Base-by-base conservation (phyloP, 176 grass and related monocot species). In the Areca catechu region DNA sequence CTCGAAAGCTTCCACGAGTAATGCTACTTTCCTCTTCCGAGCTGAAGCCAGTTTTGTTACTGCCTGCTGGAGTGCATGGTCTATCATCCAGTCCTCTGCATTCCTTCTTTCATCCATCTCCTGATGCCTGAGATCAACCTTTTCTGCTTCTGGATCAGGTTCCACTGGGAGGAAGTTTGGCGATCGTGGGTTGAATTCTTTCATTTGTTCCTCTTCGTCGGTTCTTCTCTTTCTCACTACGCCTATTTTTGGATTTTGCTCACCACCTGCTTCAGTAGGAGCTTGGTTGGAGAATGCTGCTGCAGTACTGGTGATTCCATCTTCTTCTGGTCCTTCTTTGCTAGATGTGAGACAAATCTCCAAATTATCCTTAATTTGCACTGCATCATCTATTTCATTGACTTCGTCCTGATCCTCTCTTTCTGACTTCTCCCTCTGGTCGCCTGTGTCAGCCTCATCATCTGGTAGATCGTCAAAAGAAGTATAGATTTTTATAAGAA, bases 1-100 rank as follows among this genome's bases (percentile, higher is more conserved):
- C 70, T 96, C 91, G 48, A 96, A 96, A 29, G 91, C 91, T 53
- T 85, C 80, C 7, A 96, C 91, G 28, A 96, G 80, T 68, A 90
- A 56, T 61, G 85, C 79, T 19, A 96, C 79, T 43, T 89, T 86
- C 61, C 79, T 75, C 71, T 75, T 88, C 66, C 89, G 77, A 22
- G 75, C 88, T 17, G 77, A 72, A 4, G 69, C 78, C 6, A 98
- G 50, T 20, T 83, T 82, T 22, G 67, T 80, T 16, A 98, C 88
- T 0, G 75, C 65, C 70, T 76, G 91, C 61, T 76, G 70, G 51
- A 98, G 83, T 12, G 83, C 87, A 24, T 89, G 92, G 49, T 98
- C 93, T 4, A 92, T 76, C 93, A 92, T 82, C 80, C 81, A 98
- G 19, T 98, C 88, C 79, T 98, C 93, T 0, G 84, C 69, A 20